Percentiles rank a stretch among this genome's conserved stretches.
phyloP scores from a whole-genome alignment of 805 yeast genomes.

The Starmera pachycereana region DNA sequence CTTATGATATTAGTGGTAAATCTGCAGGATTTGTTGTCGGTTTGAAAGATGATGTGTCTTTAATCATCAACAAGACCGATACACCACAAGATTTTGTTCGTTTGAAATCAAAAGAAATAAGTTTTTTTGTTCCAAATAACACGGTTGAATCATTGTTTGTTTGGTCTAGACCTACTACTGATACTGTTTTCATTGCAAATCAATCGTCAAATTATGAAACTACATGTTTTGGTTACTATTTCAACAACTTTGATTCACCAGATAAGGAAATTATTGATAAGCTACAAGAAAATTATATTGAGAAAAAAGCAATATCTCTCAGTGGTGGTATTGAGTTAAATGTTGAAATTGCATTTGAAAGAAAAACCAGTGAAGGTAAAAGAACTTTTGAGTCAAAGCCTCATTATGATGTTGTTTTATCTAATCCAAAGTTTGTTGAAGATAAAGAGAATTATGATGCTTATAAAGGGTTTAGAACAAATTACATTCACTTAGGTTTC shows the following conservation, averaged over 20 bases:
- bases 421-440: slow-evolving; percentile 42
- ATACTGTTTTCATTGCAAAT: slow-evolving; percentile 36
- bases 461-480: slow-evolving; percentile 68
- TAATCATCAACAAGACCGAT: slow-evolving; percentile 54
- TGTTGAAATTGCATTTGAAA: slow-evolving; percentile 48
- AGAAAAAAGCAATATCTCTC: slow-evolving; percentile 45
- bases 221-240: slow-evolving; percentile 39
- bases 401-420: slow-evolving; percentile 48
- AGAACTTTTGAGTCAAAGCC: slow-evolving; percentile 41
- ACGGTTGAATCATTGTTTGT: slow-evolving; percentile 40
- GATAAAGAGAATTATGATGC: slow-evolving; percentile 60
- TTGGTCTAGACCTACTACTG: slow-evolving; percentile 45
- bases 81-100: slow-evolving; percentile 60
- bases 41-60: slow-evolving; percentile 52
- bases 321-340: slow-evolving; percentile 52
- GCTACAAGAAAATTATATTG: slow-evolving; percentile 24
- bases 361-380: slow-evolving; percentile 24
- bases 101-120: slow-evolving; percentile 49
- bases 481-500: slow-evolving; percentile 67
- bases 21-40: slow-evolving; percentile 72
- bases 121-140: slow-evolving; percentile 72
- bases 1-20: slow-evolving; percentile 57
- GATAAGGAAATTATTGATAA: slow-evolving; percentile 11
- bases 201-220: slow-evolving; percentile 31
- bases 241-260: slow-evolving; percentile 16